These are phyloP conservation scores for Alternaria sp. DNA, from an alignment of 2,329 filamentous ascomycete genomes.

Conservation along the genomic window DNA sequence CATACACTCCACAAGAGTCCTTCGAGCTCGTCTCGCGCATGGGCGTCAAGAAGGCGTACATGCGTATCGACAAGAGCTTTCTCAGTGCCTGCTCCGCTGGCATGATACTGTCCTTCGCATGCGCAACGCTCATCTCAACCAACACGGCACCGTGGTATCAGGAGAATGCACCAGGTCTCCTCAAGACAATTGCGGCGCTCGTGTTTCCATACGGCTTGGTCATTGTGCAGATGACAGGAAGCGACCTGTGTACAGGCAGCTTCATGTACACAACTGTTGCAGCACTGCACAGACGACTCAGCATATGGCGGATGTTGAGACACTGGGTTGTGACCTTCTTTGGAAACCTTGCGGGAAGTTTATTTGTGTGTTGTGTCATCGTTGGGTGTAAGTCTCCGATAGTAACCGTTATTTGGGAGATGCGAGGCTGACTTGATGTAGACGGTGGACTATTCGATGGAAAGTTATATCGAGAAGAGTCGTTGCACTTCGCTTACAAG, in stretches of 20 bases:
- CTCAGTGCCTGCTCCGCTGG: slow-evolving; percentile 62
- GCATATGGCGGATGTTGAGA: slow-evolving; percentile 46
- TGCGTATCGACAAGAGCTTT: slow-evolving; percentile 62
- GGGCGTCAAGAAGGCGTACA: slow-evolving; percentile 62
- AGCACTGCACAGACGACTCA: slow-evolving; percentile 35
- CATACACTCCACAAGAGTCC: slow-evolving; percentile 59
- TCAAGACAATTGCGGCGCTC: slow-evolving; percentile 39
- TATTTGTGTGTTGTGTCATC: slow-evolving; percentile 60
- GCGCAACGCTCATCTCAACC: slow-evolving; percentile 18
- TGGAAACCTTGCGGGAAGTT: slow-evolving; percentile 59
- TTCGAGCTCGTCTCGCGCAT: slow-evolving; percentile 60
- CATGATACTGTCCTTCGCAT: slow-evolving; percentile 60
- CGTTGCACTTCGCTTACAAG: slow-evolving; percentile 23
- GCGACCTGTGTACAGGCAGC: slow-evolving; percentile 45
- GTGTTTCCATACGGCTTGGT: slow-evolving; percentile 49
- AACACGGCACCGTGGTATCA: slow-evolving; percentile 23
- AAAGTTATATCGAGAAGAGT: slow-evolving; percentile 24
- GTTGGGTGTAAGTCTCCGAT: slow-evolving; percentile 54
- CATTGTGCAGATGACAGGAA: slow-evolving; percentile 43
- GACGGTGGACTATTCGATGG: slow-evolving; percentile 57
- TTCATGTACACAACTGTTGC: slow-evolving; percentile 31
- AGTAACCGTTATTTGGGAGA: background rate
- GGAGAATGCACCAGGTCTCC: slow-evolving; percentile 34
- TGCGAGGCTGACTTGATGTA: slow-evolving; percentile 18
- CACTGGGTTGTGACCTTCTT: slow-evolving; percentile 60